phyloP scores from a whole-genome alignment of 2,329 filamentous ascomycete genomes.

The Dothideomycetidae sp. region DNA sequence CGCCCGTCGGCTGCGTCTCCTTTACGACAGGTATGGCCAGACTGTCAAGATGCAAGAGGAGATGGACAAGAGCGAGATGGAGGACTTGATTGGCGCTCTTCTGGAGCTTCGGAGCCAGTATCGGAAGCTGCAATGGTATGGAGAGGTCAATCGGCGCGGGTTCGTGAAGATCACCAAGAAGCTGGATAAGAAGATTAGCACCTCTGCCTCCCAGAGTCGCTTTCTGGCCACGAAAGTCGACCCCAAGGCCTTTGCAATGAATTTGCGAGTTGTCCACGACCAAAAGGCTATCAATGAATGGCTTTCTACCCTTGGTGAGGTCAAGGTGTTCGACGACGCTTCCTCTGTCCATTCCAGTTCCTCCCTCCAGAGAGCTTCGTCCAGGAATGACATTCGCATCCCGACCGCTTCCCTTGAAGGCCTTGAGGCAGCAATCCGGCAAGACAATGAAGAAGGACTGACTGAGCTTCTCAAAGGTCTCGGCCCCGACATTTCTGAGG shows the following conservation, averaged over 20 bases:
- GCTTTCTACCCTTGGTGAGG: slow-evolving; percentile 68
- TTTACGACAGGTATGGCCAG: slow-evolving; percentile 77
- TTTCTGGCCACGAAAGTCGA: slow-evolving; percentile 89
- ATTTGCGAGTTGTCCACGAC: slow-evolving; percentile 41
- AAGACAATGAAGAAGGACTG: slow-evolving; percentile 48
- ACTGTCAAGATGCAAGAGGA: slow-evolving; percentile 53
- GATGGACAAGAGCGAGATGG: slow-evolving; percentile 75
- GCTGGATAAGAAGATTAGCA: slow-evolving; percentile 82
- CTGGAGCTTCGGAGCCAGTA: slow-evolving; percentile 78
- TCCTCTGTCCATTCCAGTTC: slow-evolving; percentile 53
- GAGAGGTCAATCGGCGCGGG: slow-evolving; percentile 85
- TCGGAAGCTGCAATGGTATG: slow-evolving; percentile 92
- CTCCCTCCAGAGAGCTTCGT: slow-evolving; percentile 63
- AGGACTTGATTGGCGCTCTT: slow-evolving; percentile 80
- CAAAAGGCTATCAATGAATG: slow-evolving; percentile 73
- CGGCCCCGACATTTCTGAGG: slow-evolving; percentile 4
- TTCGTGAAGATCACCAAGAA: slow-evolving; percentile 99
- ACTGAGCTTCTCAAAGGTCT: slow-evolving; percentile 33
- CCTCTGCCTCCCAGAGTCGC: slow-evolving; percentile 56
- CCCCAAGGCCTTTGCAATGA: slow-evolving; percentile 73
- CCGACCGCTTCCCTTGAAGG: slow-evolving; percentile 53
- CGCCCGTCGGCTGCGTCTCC: slow-evolving; percentile 66
- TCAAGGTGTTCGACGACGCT: slow-evolving; percentile 60
- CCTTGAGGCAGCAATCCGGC: slow-evolving; percentile 57
- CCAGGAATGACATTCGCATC: slow-evolving; percentile 60